Evolutionary conservation across 2,329 filamentous ascomycete genomes (phyloP), one percentile per base, ranked within the genome.

Genomic region (Exophiala dermatitidis): DNA sequence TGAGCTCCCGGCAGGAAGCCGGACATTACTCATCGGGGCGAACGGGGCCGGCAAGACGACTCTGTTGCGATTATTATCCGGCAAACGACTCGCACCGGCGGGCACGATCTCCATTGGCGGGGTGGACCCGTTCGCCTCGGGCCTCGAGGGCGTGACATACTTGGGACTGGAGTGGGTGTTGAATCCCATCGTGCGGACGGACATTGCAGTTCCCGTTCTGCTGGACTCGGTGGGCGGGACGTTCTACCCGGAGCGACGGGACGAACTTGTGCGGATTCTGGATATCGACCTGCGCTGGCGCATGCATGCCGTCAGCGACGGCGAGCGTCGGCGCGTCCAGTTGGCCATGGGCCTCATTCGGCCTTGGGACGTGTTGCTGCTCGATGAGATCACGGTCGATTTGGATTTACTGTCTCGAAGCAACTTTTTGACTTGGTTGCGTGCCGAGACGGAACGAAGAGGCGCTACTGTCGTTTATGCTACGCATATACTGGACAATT

Each of bases 11-110:
- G 76, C 88, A 0, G 83, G 86, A 53, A 93, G 88, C 55, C 86
- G 93, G 57, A 95, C 91, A 1, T 81, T 97, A 9, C 79, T 97
- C 38, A 94, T 97, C 66, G 93, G 93, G 19, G 81, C 93, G 68
- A 98, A 98, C 71, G 93, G 93, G 59, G 91, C 93, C 19, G 93
- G 93, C 61, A 98, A 98, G 74, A 97, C 93, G 5, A 98, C 93
- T 0, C 84, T 98, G 53, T 84, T 98, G 44, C 90, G 90, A 56
- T 86, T 98, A 42, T 83, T 98, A 56, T 89, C 90, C 12, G 93
- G 93, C 67, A 97, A 97, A 76, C 89, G 90, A 52, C 87, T 98
- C 65, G 86, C 91, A 1, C 91, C 93, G 0, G 73, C 75, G 49
- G 75, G 79, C 66, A 83, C 84, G 60, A 87, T 98, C 68, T 75